phyloP scores from a whole-genome alignment of 1,284 basidiomycete species.

The Singerocomus inundabilis region DNA sequence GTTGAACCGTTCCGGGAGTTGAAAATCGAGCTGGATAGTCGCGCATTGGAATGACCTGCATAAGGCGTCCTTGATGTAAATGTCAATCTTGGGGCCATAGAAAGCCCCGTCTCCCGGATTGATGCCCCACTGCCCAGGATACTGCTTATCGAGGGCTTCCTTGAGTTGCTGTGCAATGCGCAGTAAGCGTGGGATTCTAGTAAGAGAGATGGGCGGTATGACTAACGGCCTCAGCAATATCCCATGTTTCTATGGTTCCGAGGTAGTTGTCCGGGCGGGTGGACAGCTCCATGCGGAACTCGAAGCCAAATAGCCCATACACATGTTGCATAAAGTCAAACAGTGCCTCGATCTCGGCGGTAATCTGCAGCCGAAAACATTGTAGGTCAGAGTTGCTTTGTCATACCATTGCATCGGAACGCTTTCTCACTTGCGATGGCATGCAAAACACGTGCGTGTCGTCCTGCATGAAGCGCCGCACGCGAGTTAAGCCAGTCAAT shows the following conservation, averaged over 20 bases:
- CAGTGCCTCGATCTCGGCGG: slow-evolving; percentile 80
- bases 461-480: slow-evolving; percentile 95
- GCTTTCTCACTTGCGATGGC: slow-evolving; percentile 71
- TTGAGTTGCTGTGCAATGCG: slow-evolving; percentile 67
- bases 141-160: slow-evolving; percentile 81
- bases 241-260: slow-evolving; percentile 89
- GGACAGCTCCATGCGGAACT: slow-evolving; percentile 94
- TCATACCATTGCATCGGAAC: neutral
- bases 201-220: neutral
- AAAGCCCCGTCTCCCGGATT: slow-evolving; percentile 98
- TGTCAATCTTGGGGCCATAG: slow-evolving; percentile 98
- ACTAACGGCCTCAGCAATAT: slow-evolving; percentile 77
- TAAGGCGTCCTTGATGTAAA: slow-evolving; percentile 93
- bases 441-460: slow-evolving; percentile 98
- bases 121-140: slow-evolving; percentile 90
- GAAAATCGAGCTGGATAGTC: slow-evolving; percentile 99
- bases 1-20: slow-evolving; percentile 97
- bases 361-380: slow-evolving; percentile 54
- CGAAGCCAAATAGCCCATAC: slow-evolving; percentile 96
- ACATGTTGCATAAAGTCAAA: slow-evolving; percentile 96
- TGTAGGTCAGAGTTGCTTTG: neutral
- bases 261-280: slow-evolving; percentile 96
- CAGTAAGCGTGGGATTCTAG: slow-evolving; percentile 7
- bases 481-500: slow-evolving; percentile 90
- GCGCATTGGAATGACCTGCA: slow-evolving; percentile 96